These are phyloP conservation scores for Cladosporium sp. DNA, from an alignment of 2,329 filamentous ascomycete species.

Conservation along the genomic window DNA sequence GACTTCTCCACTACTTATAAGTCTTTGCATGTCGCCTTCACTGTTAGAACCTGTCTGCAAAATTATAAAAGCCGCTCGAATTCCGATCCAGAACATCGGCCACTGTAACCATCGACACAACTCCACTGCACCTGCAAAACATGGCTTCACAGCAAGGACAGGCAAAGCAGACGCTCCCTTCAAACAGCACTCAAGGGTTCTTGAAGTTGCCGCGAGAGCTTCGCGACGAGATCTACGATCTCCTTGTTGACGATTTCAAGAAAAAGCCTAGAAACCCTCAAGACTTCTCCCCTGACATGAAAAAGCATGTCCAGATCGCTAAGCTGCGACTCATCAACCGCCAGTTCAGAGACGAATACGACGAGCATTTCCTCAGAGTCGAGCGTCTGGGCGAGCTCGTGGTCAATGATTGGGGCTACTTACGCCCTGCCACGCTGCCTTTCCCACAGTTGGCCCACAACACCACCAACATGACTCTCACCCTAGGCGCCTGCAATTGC, in stretches of 20 bases:
- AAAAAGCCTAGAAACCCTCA: not conserved
- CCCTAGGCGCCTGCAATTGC: not conserved
- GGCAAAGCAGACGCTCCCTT: not conserved
- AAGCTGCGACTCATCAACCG: not conserved
- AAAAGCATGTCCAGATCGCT: not conserved
- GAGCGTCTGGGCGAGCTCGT: not conserved
- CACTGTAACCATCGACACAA: too few species aligned
- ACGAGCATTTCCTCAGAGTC: not conserved
- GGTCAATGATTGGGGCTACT: too few species aligned
- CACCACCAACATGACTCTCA: not conserved
- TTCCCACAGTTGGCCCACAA: not conserved
- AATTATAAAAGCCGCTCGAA: too few species aligned
- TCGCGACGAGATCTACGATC: not conserved
- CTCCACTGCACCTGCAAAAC: not conserved
- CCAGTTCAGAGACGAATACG: not conserved
- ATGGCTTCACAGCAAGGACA: not conserved
- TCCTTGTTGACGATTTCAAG: not conserved
- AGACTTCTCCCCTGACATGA: not conserved
- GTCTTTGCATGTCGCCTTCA: too few species aligned
- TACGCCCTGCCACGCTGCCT: not conserved
- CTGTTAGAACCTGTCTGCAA: too few species aligned
- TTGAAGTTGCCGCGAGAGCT: not conserved
- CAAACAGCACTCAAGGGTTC: not conserved
- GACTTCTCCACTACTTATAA: too few species aligned
- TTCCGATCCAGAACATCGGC: too few species aligned